Base-by-base conservation (phyloP, 129 eudicot species). In the Flaveria brownii region DNA sequence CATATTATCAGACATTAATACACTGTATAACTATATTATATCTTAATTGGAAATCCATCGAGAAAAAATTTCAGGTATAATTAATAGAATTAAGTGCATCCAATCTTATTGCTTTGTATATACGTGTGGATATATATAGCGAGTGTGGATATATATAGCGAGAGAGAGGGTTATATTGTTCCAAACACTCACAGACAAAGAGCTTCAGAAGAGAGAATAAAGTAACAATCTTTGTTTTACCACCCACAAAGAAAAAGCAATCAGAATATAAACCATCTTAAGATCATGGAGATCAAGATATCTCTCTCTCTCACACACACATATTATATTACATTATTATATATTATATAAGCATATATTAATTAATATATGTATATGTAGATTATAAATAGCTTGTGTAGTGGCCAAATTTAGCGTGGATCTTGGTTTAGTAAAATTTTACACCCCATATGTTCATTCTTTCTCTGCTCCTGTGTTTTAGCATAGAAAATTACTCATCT, bases 151-250 rank as follows among this genome's bases (percentile, higher is more conserved):
- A 9, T 59, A 8, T 59, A 9, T 22, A 42, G 10, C 3, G 68
- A 55, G 22, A 13, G 77, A 47, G 15, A 30, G 26, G 50, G 70
- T 77, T 76, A 69, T 56, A 69, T 56, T 56, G 61, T 69, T 69
- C 81, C 81, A 77, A 77, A 69, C 70, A 16, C 76, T 55, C 56
- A 23, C 69, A 43, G 81, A 77, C 81, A 77, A 77, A 77, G 49
- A 50, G 43, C 39, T 33, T 33, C 39, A 5, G 39, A 33, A 33
- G 6, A 33, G 39, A 33, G 39, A 28, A 28, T 28, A 28, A 28
- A 28, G 30, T 28, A 28, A 28, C 30, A 28, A 28, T 28, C 30
- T 28, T 28, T 3, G 30, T 4, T 28, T 28, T 28, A 28, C 30
- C 30, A 28, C 30, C 30, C 30, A 33, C 39, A 33, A 33, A 33